Conservation (phyloP, 306 rosid genomes). For the Purshia tridentata region DNA sequence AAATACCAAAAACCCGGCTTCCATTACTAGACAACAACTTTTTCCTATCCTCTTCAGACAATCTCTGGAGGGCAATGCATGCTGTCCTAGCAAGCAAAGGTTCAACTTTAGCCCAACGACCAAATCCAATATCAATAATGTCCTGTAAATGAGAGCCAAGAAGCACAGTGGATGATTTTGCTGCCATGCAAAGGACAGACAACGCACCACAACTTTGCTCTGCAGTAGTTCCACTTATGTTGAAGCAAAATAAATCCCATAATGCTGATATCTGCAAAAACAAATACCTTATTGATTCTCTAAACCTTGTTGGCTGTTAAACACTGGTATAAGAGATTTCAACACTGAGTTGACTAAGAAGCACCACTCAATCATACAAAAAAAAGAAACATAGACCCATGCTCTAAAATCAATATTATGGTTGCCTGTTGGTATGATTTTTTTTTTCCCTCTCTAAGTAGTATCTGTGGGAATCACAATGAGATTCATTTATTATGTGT, state of each 20-base stretch:
- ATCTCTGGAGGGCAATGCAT: conserved; percentile 75
- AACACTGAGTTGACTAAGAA: not conserved
- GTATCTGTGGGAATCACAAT: not conserved
- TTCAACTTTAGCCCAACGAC: conserved; percentile 94
- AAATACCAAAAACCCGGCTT: conserved; percentile 60
- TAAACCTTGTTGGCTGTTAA: not conserved
- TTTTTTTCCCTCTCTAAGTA: not conserved
- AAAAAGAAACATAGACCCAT: not conserved
- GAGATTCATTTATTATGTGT: not conserved
- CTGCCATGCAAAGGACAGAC: conserved; percentile 89
- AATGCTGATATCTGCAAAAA: conserved; percentile 67
- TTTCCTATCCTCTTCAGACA: conserved; percentile 79
- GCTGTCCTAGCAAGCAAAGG: conserved; percentile 95
- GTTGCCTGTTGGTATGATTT: not conserved
- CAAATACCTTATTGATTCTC: conserved; percentile 18
- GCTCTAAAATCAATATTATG: not conserved
- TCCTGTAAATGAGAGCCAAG: conserved; percentile 87
- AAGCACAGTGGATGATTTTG: conserved; percentile 65
- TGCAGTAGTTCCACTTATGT: conserved; percentile 83
- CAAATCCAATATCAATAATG: conserved; percentile 90
- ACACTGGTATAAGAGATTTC: not conserved
- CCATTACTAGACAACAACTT: conserved; percentile 61
- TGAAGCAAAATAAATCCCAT: conserved; percentile 97
- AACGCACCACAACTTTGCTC: conserved; percentile 92
- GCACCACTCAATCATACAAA: not conserved